Percentiles rank a stretch among this genome's conserved stretches.
These are phyloP conservation scores for Phlyctochytrium arcticum DNA, from an alignment of 192 early-diverging fungal species.

Conservation along the genomic window DNA sequence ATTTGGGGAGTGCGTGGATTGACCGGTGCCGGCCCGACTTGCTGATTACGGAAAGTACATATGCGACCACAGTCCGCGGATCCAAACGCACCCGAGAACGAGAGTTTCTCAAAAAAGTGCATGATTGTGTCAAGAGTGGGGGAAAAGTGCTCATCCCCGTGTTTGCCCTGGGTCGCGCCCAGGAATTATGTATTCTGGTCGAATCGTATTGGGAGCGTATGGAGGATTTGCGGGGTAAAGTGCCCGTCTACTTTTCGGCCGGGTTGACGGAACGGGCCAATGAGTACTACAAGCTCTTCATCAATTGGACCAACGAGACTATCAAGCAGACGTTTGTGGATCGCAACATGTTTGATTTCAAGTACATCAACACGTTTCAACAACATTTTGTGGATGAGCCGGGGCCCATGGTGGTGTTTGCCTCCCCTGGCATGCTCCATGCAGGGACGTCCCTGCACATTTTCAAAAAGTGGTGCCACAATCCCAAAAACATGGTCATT, in stretches of 20 bases:
- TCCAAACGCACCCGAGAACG: constrained; percentile 89
- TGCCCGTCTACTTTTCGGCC: constrained; percentile 94
- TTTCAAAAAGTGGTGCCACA: constrained; percentile 92
- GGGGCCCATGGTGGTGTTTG: constrained; percentile 93
- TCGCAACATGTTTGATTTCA: constrained; percentile 95
- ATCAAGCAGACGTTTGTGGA: constrained; percentile 90
- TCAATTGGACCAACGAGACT: constrained; percentile 98
- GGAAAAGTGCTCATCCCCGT: constrained; percentile 79
- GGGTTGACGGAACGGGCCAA: constrained; percentile 93
- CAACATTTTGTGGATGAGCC: constrained; percentile 64
- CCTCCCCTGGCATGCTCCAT: constrained; percentile 98
- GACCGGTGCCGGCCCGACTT: constrained; percentile 87
- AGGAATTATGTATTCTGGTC: constrained; percentile 94
- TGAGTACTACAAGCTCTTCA: constrained; percentile 94
- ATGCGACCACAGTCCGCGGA: constrained; percentile 92
- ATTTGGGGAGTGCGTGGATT: constrained; percentile 95
- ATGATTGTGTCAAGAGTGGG: constrained; percentile 68
- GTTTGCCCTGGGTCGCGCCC: constrained; percentile 97
- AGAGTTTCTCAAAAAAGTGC: constrained; percentile 89
- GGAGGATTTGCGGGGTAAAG: constrained; percentile 68
- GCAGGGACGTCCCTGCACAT: constrained; percentile 89
- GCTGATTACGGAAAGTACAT: constrained; percentile 95
- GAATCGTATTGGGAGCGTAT: constrained; percentile 95
- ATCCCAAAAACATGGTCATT: constrained; percentile 94
- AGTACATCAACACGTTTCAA: constrained; percentile 84